phyloP scores from a whole-genome alignment of 2,329 filamentous ascomycete species.

The Chaetomium strumarium region DNA sequence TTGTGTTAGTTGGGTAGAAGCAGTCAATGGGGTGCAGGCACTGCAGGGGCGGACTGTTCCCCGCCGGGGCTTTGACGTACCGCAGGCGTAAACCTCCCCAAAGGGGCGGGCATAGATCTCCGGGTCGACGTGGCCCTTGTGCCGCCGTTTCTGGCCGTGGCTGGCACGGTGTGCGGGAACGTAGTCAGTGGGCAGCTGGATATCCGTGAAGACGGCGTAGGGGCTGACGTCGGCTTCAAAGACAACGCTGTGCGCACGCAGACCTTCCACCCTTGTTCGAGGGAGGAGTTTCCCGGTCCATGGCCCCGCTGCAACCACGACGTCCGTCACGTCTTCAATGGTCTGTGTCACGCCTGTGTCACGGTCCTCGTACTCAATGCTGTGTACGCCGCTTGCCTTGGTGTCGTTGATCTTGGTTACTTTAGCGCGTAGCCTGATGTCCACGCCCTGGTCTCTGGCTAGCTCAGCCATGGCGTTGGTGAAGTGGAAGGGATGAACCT shows the following conservation, averaged over 20 bases:
- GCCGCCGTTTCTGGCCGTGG: slow-evolving; percentile 46
- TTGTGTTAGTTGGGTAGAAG: slow-evolving; percentile 1
- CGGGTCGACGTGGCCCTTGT: slow-evolving; percentile 64
- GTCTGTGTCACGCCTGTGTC: slow-evolving; percentile 30
- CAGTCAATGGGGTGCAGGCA: background rate
- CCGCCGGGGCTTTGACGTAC: slow-evolving; percentile 38
- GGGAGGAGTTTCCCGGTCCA: slow-evolving; percentile 59
- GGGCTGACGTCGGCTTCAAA: slow-evolving; percentile 60
- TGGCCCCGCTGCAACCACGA: slow-evolving; percentile 38
- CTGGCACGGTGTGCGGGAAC: slow-evolving; percentile 44
- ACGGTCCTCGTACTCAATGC: slow-evolving; percentile 55
- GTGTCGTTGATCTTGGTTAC: slow-evolving; percentile 62
- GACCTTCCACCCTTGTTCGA: slow-evolving; percentile 49
- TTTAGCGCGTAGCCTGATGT: slow-evolving; percentile 58
- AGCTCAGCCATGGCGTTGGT: slow-evolving; percentile 77
- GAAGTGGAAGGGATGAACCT: slow-evolving; percentile 90
- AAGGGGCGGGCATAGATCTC: slow-evolving; percentile 92
- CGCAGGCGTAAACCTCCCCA: slow-evolving; percentile 88
- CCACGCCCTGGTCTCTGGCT: slow-evolving; percentile 62
- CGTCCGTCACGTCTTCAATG: slow-evolving; percentile 45
- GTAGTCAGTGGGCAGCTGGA: slow-evolving; percentile 64
- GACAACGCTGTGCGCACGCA: slow-evolving; percentile 61
- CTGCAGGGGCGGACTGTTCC: no score
- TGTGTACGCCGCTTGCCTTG: slow-evolving; percentile 41
- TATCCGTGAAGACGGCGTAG: slow-evolving; percentile 81